Evolutionary conservation across 108 stramenopile species (phyloP), one percentile per base, ranked within the genome.

Genomic region (Cyclotella choctawhatcheeana): DNA sequence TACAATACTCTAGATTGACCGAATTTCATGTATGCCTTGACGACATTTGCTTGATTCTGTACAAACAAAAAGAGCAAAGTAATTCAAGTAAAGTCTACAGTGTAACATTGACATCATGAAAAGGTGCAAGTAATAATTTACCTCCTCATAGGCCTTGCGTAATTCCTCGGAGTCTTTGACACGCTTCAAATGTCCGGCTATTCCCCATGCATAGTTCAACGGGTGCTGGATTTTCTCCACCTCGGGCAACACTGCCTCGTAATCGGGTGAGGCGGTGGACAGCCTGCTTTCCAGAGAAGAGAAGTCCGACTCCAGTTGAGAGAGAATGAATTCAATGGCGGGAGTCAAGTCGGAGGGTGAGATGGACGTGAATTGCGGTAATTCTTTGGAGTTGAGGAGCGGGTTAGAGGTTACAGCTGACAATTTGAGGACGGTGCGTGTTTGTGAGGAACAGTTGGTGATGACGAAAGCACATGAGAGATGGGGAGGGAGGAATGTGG

Each of bases 181-280:
- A 0, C 97, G 97, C 56, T 96, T 97, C 58, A 99, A 85, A 82
- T 99, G 98, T 25, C 93, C 87, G 26, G 97, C 97, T n/a, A 99
- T 90, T 16, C 97, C 97, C 98, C 98, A 99, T 4, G 86, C 92
- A 71, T 85, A 98, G 25, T 88, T 88, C 26, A 87, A 53, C 0
- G 85, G 83, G 54, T 85, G 83, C 50, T 92, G 92, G 64, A 91
- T 89, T 52, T 84, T 84, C 62, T 95, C 91, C 35, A 93, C 61
- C 18, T 87, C 88, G 12, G 95, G 94, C 27, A 94, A 76, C 10
- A 91, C 88, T 13, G 94, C 82, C 1, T 87, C 85, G 58, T 82
- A 94, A 24, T 61, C 47, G 26, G 72, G 61, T 20, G 60, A 37
- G 31, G 31, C 34, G 51, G 44, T 53, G 2, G 20, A 24, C 50